Evolutionary conservation across 1,284 basidiomycete genomes (phyloP).

Genomic region (Xerocomus nothofagi): DNA sequence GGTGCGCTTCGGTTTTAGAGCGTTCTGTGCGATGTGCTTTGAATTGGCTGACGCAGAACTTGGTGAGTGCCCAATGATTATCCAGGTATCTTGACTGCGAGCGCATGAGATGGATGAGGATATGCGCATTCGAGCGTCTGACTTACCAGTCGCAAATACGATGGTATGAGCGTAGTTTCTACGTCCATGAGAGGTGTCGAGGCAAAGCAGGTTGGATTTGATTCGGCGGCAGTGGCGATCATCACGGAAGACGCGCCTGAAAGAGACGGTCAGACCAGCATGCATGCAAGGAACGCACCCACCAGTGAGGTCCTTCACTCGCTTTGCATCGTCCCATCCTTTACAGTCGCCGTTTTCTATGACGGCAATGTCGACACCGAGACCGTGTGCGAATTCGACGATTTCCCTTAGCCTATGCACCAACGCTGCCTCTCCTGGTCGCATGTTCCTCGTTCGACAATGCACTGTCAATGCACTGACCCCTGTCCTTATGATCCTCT

Average conservation of each 20-base stretch:
- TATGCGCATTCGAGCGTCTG: not conserved
- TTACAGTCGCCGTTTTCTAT: constrained; percentile 94
- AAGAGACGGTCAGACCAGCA: constrained; percentile 2
- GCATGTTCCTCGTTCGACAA: constrained; percentile 93
- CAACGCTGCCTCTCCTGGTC: constrained; percentile 79
- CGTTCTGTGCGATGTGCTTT: constrained; percentile 56
- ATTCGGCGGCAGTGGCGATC: constrained; percentile 94
- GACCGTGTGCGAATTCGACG: constrained; percentile 72
- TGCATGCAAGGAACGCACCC: constrained; percentile 10
- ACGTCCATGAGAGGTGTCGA: constrained; percentile 67
- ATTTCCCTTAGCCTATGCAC: constrained; percentile 82
- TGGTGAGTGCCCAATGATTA: constrained; percentile 86
- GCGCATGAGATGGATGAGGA: constrained; percentile 3
- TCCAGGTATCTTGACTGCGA: constrained; percentile 63
- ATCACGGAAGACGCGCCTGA: constrained; percentile 89
- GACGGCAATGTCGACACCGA: constrained; percentile 77
- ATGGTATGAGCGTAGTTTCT: constrained; percentile 70
- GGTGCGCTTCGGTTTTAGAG: constrained; percentile 59
- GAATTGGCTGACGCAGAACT: constrained; percentile 87
- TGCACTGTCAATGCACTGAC: constrained; percentile 92
- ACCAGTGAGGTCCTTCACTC: constrained; percentile 77
- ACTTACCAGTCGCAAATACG: constrained; percentile 75
- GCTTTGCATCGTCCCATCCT: constrained; percentile 75
- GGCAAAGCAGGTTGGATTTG: constrained; percentile 89
- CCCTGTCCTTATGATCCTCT: constrained; percentile 85